Conservation (phyloP, 495 filamentous ascomycete species). For the Endocarpon pusillum region DNA sequence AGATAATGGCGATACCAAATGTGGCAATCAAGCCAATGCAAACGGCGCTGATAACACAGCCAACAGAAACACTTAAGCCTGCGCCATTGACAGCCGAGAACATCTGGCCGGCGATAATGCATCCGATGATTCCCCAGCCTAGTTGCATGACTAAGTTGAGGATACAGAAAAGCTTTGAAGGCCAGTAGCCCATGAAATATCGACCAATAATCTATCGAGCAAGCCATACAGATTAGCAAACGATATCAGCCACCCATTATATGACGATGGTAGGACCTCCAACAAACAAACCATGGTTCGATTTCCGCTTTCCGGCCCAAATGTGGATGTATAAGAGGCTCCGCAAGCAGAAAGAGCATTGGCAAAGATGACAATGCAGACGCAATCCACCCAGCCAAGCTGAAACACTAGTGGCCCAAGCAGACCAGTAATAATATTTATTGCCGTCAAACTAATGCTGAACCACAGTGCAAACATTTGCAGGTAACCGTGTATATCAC, state of each 20-base stretch:
- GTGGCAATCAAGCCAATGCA: conserved; percentile 47
- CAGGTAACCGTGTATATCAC: conserved; percentile 21
- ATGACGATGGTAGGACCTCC: too few relatives aligned
- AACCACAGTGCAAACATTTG: conserved; percentile 60
- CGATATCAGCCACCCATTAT: too few relatives aligned
- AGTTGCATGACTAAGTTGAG: conserved; percentile 55
- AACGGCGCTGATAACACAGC: conserved; percentile 48
- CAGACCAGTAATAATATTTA: conserved; percentile 54
- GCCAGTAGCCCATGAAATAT: conserved; percentile 67
- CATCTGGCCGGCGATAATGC: conserved; percentile 35
- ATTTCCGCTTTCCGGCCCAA: conserved; percentile 54
- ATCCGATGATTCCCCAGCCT: conserved; percentile 51
- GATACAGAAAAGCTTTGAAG: conserved; percentile 46
- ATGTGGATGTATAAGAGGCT: conserved; percentile 58
- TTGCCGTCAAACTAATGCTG: conserved; percentile 52
- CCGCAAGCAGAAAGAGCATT: conserved; percentile 37
- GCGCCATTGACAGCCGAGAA: conserved; percentile 40
- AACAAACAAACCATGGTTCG: conserved; percentile 43
- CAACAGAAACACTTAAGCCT: conserved; percentile 43
- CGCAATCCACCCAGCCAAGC: conserved; percentile 48
- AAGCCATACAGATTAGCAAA: background rate
- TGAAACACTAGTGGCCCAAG: conserved; percentile 47
- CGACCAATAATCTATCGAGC: conserved; percentile 40
- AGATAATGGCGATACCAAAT: conserved; percentile 60
- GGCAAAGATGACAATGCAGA: conserved; percentile 47